phyloP scores from a whole-genome alignment of 1,284 basidiomycete genomes.

The Marasmius oreades region DNA sequence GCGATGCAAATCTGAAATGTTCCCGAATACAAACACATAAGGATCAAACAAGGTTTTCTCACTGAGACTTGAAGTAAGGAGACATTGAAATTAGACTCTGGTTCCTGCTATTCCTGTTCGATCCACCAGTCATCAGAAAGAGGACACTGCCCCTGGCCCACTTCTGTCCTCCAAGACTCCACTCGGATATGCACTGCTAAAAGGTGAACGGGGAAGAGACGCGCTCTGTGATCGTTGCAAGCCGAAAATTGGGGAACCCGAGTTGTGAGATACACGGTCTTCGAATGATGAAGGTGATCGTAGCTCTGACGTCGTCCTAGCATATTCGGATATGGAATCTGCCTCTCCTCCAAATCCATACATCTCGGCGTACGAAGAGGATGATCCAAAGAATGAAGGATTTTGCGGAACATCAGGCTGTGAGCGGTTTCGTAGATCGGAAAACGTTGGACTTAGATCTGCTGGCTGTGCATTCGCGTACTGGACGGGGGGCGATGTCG shows the following conservation, averaged over 20 bases:
- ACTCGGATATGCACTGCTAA: neutral
- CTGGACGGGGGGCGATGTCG: neutral
- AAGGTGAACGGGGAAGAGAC: neutral
- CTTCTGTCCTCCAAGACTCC: neutral
- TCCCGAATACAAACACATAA: too few relatives aligned
- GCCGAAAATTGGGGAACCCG: neutral
- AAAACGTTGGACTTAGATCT: neutral
- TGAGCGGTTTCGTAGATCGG: neutral
- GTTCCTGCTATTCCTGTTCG: neutral
- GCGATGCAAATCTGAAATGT: too few relatives aligned
- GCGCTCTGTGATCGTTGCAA: neutral
- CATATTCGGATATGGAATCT: constrained; percentile 4
- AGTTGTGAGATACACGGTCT: neutral
- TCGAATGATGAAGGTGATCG: constrained; percentile 4
- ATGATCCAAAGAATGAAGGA: constrained; percentile 8
- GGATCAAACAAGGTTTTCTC: too few relatives aligned
- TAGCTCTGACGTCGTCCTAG: constrained; percentile 4
- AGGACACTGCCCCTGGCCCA: neutral
- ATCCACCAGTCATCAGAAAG: neutral
- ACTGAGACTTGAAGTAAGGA: too few relatives aligned
- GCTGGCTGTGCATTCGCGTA: neutral
- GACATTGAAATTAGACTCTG: too few relatives aligned
- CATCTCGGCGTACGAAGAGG: constrained; percentile 2
- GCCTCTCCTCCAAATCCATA: neutral
- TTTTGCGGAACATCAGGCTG: constrained; percentile 11